Evolutionary conservation across 2,329 filamentous ascomycete genomes (phyloP).

Genomic region (Neonectria hederae): DNA sequence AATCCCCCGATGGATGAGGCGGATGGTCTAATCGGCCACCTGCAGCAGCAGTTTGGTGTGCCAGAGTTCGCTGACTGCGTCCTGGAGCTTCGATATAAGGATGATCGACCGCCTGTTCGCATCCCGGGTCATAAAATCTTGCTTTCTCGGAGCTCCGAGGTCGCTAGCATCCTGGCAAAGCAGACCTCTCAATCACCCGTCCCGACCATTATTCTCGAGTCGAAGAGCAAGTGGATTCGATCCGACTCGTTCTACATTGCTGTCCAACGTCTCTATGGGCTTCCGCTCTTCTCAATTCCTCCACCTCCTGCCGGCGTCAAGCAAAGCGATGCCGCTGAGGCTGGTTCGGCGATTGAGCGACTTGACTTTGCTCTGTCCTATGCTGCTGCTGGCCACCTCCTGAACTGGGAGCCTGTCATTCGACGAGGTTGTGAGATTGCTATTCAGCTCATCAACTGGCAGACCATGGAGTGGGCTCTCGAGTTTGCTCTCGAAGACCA

Average conservation of each 20-base stretch:
- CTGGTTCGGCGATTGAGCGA: conserved; percentile 53
- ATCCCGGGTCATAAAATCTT: conserved; percentile 66
- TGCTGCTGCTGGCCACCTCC: conserved; percentile 68
- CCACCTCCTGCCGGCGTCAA: conserved; percentile 42
- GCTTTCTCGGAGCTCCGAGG: conserved; percentile 59
- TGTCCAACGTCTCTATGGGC: conserved; percentile 66
- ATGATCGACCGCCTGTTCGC: conserved; percentile 52
- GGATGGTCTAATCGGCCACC: conserved; percentile 52
- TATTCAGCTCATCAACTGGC: conserved; percentile 67
- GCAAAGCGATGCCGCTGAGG: conserved; percentile 46
- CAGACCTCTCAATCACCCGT: conserved; percentile 44
- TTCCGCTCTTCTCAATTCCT: conserved; percentile 56
- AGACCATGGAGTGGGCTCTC: conserved; percentile 68
- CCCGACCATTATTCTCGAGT: conserved; percentile 53
- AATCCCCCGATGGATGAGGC: conserved; percentile 42
- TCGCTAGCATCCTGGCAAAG: conserved; percentile 42
- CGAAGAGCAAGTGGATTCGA: conserved; percentile 62
- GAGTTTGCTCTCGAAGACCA: conserved; percentile 63
- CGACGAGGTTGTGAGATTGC: conserved; percentile 69
- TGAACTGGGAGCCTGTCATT: conserved; percentile 65
- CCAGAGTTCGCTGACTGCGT: conserved; percentile 54
- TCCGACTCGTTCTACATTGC: conserved; percentile 66
- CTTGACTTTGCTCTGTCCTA: conserved; percentile 70
- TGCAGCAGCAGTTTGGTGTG: conserved; percentile 50
- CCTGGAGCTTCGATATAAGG: conserved; percentile 56